These are phyloP conservation scores for Metschnikowia proteae DNA, from an alignment of 805 yeast genomes.

Conservation along the genomic window DNA sequence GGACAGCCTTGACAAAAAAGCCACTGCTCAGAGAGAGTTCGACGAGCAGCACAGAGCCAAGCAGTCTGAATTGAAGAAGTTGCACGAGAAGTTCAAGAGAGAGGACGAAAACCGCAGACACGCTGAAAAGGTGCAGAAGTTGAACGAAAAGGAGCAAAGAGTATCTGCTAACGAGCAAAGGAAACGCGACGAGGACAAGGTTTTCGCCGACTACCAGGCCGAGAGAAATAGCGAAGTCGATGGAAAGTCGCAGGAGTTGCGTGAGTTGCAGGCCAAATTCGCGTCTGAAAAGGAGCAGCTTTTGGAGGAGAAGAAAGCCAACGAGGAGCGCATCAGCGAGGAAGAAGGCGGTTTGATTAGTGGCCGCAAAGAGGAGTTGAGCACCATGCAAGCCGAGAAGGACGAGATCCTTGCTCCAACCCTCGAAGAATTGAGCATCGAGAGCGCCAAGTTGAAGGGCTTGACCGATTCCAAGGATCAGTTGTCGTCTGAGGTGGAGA, in stretches of 20 bases:
- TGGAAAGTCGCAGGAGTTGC: slow-evolving; percentile 26
- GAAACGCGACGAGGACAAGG: slow-evolving; percentile 30
- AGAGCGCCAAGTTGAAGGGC: slow-evolving; percentile 45
- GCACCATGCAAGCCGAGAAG: slow-evolving; percentile 47
- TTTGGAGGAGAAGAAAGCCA: slow-evolving; percentile 44
- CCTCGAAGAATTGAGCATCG: slow-evolving; percentile 48
- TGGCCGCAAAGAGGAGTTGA: slow-evolving; percentile 46
- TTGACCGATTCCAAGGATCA: slow-evolving; percentile 49
- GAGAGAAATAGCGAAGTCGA: slow-evolving; percentile 30
- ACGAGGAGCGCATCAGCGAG: slow-evolving; percentile 42
- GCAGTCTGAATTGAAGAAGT: slow-evolving; percentile 30
- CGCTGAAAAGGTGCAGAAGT: slow-evolving; percentile 33
- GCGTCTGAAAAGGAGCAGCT: slow-evolving; percentile 39
- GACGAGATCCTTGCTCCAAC: slow-evolving; percentile 54
- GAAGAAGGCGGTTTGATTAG: slow-evolving; percentile 42
- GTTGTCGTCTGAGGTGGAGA: slow-evolving; percentile 39
- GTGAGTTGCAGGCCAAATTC: slow-evolving; percentile 36
- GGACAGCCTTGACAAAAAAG: slow-evolving; percentile 65
- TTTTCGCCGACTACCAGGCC: slow-evolving; percentile 26
- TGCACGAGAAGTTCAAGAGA: slow-evolving; percentile 27
- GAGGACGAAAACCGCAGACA: slow-evolving; percentile 26
- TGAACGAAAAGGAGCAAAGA: slow-evolving; percentile 35
- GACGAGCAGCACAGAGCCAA: slow-evolving; percentile 34
- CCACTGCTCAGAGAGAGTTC: slow-evolving; percentile 61
- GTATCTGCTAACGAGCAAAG: slow-evolving; percentile 28